These are phyloP conservation scores for Lophium mytilinum DNA, from an alignment of 495 filamentous ascomycete species.

Conservation along the genomic window DNA sequence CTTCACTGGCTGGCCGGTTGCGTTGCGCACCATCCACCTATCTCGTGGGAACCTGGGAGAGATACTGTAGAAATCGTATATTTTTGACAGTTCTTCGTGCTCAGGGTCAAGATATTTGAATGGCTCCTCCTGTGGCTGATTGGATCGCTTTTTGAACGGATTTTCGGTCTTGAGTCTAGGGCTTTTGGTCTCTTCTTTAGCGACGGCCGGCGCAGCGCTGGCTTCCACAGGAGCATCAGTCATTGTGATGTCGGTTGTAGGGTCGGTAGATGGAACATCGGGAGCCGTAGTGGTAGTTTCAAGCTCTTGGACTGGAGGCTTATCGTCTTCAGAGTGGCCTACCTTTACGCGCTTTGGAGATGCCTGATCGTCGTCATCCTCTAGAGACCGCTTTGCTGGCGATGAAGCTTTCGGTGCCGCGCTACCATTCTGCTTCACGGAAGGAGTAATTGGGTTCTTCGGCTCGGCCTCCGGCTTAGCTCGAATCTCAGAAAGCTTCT, in stretches of 20 bases:
- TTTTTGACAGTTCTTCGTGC: slow-evolving; percentile 64
- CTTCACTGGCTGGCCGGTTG: slow-evolving; percentile 67
- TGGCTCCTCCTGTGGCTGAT: slow-evolving; percentile 67
- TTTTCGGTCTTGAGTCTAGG: not conserved
- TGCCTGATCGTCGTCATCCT: slow-evolving; percentile 36
- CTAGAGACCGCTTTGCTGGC: slow-evolving; percentile 39
- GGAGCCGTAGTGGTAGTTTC: not conserved
- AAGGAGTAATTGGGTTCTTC: slow-evolving; percentile 20
- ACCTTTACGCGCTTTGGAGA: slow-evolving; percentile 33
- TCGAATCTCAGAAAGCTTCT: slow-evolving; percentile 83
- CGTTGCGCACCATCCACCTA: slow-evolving; percentile 94
- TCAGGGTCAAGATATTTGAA: slow-evolving; percentile 77
- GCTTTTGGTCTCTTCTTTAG: not conserved
- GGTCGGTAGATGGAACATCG: not conserved
- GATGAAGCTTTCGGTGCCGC: not conserved
- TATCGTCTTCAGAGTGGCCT: not conserved
- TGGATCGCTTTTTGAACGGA: slow-evolving; percentile 28
- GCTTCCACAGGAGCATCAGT: slow-evolving; percentile 15
- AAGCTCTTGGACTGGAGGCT: not conserved
- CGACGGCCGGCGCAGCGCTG: slow-evolving; percentile 43
- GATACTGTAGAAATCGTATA: slow-evolving; percentile 74
- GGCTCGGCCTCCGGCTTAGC: slow-evolving; percentile 65
- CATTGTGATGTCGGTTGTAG: not conserved
- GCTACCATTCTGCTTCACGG: not conserved
- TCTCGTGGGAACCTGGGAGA: slow-evolving; percentile 75